Percentiles rank a stretch among this genome's conserved stretches.
Evolutionary conservation across 768 basidiomycete species (phyloP).

Genomic region (Tephrocybe sp.): DNA sequence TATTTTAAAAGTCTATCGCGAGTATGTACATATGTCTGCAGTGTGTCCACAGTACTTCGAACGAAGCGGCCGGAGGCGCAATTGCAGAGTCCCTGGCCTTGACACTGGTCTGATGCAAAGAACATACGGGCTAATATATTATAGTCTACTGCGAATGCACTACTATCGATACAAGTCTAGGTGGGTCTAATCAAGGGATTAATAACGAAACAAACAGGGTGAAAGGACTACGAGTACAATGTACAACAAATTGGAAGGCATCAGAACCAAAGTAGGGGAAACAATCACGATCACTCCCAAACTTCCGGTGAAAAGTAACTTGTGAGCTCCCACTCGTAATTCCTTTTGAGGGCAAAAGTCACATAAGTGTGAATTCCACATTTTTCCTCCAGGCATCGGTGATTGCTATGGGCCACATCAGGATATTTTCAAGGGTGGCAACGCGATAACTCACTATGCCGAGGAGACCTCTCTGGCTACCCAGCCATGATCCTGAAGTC

Average conservation of each 20-base stretch:
- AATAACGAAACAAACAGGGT: not conserved
- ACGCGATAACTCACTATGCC: conserved; percentile 23
- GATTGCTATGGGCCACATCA: conserved; percentile 19
- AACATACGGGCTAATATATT: no score
- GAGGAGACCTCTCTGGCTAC: conserved; percentile 26
- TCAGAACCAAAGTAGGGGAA: not conserved
- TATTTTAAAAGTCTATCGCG: no score
- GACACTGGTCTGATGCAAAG: no score
- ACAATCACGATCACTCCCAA: conserved; percentile 16
- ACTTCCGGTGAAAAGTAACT: conserved; percentile 33
- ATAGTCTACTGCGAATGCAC: not conserved
- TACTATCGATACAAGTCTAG: not conserved
- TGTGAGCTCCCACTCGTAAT: conserved; percentile 29
- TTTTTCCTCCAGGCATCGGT: conserved; percentile 21
- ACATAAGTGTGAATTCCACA: conserved; percentile 32
- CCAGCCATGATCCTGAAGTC: conserved; percentile 23
- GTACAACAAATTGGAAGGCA: not conserved
- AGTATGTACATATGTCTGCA: no score
- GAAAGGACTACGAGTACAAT: not conserved
- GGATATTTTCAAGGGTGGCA: not conserved
- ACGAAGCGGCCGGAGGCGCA: no score
- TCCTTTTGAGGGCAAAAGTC: conserved; percentile 29
- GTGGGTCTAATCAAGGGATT: not conserved
- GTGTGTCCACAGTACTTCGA: no score
- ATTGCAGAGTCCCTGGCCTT: no score